These are phyloP conservation scores for Taiozyma sp. DNA, from an alignment of 1,139 yeast genomes.

Conservation along the genomic window DNA sequence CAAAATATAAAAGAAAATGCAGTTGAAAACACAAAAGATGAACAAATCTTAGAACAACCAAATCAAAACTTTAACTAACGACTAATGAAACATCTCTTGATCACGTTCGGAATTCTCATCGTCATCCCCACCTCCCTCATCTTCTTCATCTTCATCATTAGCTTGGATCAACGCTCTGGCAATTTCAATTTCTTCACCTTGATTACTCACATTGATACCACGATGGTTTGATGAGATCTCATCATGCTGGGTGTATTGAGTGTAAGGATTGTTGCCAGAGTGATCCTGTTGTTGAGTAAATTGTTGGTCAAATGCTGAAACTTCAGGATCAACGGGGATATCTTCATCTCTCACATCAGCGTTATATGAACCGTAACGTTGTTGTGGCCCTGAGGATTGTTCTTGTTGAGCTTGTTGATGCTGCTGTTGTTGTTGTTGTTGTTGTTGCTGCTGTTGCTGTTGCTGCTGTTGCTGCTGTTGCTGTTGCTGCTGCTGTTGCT, in stretches of 20 bases:
- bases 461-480: neutral
- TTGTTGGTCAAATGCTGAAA: slow-evolving; percentile 44
- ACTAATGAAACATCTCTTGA: neutral
- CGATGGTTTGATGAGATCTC: slow-evolving; percentile 3
- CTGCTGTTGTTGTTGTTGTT: slow-evolving; percentile 6
- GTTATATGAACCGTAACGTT: neutral
- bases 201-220: slow-evolving; percentile 1
- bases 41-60: too few relatives aligned
- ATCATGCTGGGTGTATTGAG: slow-evolving; percentile 1
- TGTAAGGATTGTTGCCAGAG: slow-evolving; percentile 11
- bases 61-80: neutral
- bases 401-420: slow-evolving; percentile 5
- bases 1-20: too few relatives aligned
- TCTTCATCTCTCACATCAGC: slow-evolving; percentile 16
- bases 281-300: slow-evolving; percentile 27
- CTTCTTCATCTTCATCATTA: slow-evolving; percentile 30
- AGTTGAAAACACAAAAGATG: neutral
- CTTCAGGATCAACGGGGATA: slow-evolving; percentile 58
- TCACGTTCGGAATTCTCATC: slow-evolving; percentile 10
- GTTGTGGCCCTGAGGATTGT: neutral
- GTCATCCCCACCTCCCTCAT: slow-evolving; percentile 13
- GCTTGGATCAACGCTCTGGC: slow-evolving; percentile 66
- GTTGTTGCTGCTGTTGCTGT: neutral
- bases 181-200: slow-evolving; percentile 55
- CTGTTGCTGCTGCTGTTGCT: slow-evolving; percentile 1